These are phyloP conservation scores for Flaveria bidentis DNA, from an alignment of 129 eudicot genomes.

Conservation along the genomic window DNA sequence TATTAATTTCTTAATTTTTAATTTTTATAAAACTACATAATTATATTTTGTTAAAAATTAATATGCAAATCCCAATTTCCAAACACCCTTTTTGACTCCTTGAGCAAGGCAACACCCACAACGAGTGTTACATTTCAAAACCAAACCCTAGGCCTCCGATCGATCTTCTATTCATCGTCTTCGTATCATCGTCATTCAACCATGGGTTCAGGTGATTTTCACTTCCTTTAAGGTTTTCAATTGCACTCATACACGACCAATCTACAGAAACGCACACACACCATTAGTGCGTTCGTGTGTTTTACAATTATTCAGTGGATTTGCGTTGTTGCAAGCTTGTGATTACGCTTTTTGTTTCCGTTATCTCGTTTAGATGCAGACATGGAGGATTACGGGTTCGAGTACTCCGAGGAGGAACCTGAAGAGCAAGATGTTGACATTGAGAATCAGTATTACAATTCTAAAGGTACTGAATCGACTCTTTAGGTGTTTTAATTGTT, in stretches of 20 bases:
- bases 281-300: neutral
- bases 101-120: neutral
- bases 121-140: too few species aligned
- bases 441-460: constrained; percentile 94
- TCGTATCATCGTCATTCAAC: constrained; percentile 19
- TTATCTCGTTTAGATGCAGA: constrained; percentile 69
- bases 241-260: neutral
- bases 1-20: too few species aligned
- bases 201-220: constrained; percentile 57
- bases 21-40: too few species aligned
- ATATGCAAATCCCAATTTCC: neutral
- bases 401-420: constrained; percentile 93
- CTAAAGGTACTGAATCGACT: constrained; percentile 60
- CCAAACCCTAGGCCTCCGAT: constrained; percentile 42
- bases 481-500: neutral
- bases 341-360: neutral
- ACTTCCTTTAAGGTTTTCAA: constrained; percentile 3
- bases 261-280: neutral
- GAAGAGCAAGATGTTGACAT: constrained; percentile 98
- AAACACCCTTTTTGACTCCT: neutral
- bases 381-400: constrained; percentile 98
- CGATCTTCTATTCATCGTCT: constrained; percentile 22
- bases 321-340: neutral
- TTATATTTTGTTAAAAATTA: too few species aligned
- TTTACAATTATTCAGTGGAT: neutral